A percentile compares a stretch with the other conserved stretches of the same genome.
Evolutionary conservation across 495 filamentous ascomycete species (phyloP).

Genomic region (Bombardia bombarda): DNA sequence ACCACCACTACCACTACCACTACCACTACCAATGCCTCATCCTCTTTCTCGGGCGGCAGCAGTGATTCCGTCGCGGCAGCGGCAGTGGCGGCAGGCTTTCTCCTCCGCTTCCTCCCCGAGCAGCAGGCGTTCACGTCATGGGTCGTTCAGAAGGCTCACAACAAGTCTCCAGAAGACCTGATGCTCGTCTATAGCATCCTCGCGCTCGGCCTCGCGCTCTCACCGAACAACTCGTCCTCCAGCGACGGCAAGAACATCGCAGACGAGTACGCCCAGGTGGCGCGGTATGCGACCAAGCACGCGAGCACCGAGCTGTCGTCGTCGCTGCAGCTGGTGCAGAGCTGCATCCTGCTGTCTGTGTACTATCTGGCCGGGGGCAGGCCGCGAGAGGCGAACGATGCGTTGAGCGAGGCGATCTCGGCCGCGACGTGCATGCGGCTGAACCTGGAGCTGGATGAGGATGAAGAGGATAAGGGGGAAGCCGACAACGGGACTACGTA

Average conservation of each 20-base stretch:
- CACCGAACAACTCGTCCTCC: no score
- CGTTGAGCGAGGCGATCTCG: constrained; percentile 49
- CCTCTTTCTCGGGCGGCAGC: no score
- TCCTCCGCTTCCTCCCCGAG: constrained; percentile 43
- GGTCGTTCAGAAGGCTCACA: constrained; percentile 35
- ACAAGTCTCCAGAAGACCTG: constrained; percentile 55
- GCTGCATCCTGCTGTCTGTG: constrained; percentile 52
- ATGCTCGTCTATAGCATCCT: constrained; percentile 65
- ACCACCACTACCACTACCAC: no score
- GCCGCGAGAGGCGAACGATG: constrained; percentile 49
- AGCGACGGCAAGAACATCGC: constrained; percentile 38
- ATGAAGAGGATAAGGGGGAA: no score
- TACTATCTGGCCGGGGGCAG: constrained; percentile 55
- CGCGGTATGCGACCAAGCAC: constrained; percentile 49
- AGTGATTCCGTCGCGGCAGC: no score
- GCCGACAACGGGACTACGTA: constrained; percentile 33
- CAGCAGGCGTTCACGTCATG: constrained; percentile 22
- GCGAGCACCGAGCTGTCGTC: no score
- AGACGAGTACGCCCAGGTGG: constrained; percentile 46
- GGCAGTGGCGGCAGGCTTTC: no score
- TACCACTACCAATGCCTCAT: no score
- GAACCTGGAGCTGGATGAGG: constrained; percentile 51
- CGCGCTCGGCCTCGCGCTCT: constrained; percentile 49
- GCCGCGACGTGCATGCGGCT: constrained; percentile 49
- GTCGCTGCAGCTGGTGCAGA: constrained; percentile 54